Evolutionary conservation across 371 early-diverging fungal species (phyloP), one percentile per base, ranked within the genome.

Genomic region (Mucor piriformis): DNA sequence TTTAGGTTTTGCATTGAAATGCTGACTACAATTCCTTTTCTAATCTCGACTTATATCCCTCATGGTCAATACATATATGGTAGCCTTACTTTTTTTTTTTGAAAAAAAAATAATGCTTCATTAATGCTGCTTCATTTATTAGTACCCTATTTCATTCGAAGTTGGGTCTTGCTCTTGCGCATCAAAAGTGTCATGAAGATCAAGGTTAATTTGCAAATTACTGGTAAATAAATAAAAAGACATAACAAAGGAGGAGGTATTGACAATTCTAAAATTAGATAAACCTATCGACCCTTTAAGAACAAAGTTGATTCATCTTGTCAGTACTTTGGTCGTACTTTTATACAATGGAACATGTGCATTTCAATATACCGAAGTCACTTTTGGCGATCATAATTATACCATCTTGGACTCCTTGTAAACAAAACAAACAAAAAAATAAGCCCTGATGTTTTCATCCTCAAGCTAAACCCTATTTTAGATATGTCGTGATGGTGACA

Each of bases 311-410:
- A 75, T 88, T 24, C 72, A 83, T 12, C 70, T 92, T 21, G 70
- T 87, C 13, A 74, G 77, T 12, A 85, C 85, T 8, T 65, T 91
- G 24, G 27, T 87, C 6, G 77, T 76, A 0, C 73, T 92, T 34
- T 29, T 92, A 7, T 92, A 88, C 63, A 82, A 85, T 52, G 89
- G 82, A 8, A 72, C 86, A 71, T 86, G 88, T 15, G 76, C 84
- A 6, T 89, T 92, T 54, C 82, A 88, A 37, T 91, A 85, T 59
- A 72, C 77, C 24, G 92, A 92, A 48, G 73, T 79, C 6, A 79
- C 77, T 32, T 88, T 88, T 69, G 83, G 74, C 2, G 67, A 69
- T 8, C 21, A 59, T 16, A 73, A 76, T 15, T 79, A 77, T 25
- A 61, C 80, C 2, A 66, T 86, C 16, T 35, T 83, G 46, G 85